phyloP scores from a whole-genome alignment of 208 protist genomes.

The Leishmania major region DNA sequence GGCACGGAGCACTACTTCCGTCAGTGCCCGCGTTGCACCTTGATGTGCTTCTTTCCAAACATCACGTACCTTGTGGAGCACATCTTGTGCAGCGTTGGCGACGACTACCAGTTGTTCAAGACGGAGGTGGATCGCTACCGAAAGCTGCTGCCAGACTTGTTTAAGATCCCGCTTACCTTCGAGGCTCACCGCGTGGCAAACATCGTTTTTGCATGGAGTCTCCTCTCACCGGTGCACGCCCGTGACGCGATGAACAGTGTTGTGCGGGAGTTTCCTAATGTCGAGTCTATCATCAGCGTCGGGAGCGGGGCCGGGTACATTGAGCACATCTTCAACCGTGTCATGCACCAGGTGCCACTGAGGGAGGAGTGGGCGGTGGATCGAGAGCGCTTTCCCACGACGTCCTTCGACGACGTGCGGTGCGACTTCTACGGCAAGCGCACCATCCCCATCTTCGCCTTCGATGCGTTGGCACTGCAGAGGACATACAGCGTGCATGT shows the following conservation, averaged over 20 bases:
- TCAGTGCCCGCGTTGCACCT: slow-evolving; percentile 71
- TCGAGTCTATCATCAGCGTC: slow-evolving; percentile 71
- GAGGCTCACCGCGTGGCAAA: slow-evolving; percentile 85
- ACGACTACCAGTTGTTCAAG: slow-evolving; percentile 91
- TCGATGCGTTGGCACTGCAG: slow-evolving; percentile 77
- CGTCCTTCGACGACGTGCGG: slow-evolving; percentile 75
- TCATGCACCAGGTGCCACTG: slow-evolving; percentile 58
- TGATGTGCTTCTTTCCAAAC: slow-evolving; percentile 86
- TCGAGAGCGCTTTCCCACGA: slow-evolving; percentile 30
- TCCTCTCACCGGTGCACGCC: slow-evolving; percentile 71
- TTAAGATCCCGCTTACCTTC: slow-evolving; percentile 82
- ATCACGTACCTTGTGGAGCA: slow-evolving; percentile 80
- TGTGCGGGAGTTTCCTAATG: slow-evolving; percentile 48
- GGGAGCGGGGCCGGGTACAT: slow-evolving; percentile 87
- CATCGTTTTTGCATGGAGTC: slow-evolving; percentile 84
- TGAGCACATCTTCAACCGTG: slow-evolving; percentile 90
- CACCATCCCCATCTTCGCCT: slow-evolving; percentile 74
- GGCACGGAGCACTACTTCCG: slow-evolving; percentile 78
- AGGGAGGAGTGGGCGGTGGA: slow-evolving; percentile 40
- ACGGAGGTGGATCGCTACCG: slow-evolving; percentile 75
- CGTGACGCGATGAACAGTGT: slow-evolving; percentile 73
- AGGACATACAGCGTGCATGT: slow-evolving; percentile 85
- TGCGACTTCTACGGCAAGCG: slow-evolving; percentile 50
- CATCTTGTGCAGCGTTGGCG: slow-evolving; percentile 55
- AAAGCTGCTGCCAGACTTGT: slow-evolving; percentile 59